Evolutionary conservation across 208 protist genomes (phyloP).

Genomic region (Strigomonas culicis): DNA sequence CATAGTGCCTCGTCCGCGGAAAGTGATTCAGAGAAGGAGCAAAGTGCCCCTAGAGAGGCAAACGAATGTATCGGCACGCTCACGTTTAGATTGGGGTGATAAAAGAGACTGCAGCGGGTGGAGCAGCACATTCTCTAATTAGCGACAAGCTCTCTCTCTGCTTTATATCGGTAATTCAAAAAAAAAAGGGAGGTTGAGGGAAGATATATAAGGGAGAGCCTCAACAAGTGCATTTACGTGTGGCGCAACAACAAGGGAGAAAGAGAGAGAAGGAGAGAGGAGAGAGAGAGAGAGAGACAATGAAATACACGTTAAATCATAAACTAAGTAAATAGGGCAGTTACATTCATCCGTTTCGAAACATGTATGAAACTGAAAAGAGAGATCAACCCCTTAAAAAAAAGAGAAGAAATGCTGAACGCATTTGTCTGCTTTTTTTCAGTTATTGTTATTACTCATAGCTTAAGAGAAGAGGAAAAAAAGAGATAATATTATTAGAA

Average conservation of each 20-base stretch:
- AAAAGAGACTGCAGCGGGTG: no score
- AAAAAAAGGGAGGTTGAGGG: background rate
- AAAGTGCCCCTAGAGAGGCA: no score
- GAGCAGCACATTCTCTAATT: no score
- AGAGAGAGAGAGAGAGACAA: background rate
- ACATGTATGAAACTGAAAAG: background rate
- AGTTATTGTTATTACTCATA: constrained; percentile 5
- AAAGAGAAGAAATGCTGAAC: background rate
- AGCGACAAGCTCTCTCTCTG: no score
- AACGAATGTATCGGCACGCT: no score
- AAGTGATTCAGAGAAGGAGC: no score
- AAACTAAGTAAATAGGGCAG: background rate
- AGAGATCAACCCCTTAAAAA: background rate
- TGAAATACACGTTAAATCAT: background rate
- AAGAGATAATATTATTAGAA: constrained; percentile 4
- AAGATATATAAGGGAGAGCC: no score
- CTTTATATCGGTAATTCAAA: background rate
- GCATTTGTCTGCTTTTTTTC: constrained; percentile 3
- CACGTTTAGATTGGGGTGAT: no score
- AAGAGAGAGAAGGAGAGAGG: background rate
- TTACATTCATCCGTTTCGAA: background rate
- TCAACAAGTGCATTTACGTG: no score
- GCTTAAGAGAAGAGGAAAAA: background rate
- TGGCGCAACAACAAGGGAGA: no score
- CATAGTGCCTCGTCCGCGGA: no score